These are phyloP conservation scores for Aegilops bicornis DNA, from an alignment of 176 grass and related monocot species.

Conservation along the genomic window DNA sequence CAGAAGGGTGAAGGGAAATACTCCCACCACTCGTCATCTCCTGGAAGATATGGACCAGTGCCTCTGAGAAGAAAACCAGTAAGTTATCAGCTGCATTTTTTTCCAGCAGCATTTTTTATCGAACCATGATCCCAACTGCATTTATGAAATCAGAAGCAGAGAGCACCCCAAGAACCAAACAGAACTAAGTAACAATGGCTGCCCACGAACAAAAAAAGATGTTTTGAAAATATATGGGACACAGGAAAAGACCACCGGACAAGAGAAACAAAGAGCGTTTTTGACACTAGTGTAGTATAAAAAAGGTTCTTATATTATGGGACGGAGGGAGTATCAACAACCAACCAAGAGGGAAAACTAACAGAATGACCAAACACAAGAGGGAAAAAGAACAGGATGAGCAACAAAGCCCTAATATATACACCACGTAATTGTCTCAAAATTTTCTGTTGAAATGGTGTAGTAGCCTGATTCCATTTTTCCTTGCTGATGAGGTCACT, in stretches of 20 bases:
- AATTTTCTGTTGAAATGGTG: too few relatives aligned
- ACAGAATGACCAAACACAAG: too few relatives aligned
- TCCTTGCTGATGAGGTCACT: too few relatives aligned
- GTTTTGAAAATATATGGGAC: not conserved
- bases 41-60: constrained; percentile 13
- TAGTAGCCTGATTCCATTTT: too few relatives aligned
- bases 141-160: not conserved
- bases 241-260: not conserved
- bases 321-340: too few relatives aligned
- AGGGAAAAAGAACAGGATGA: too few relatives aligned
- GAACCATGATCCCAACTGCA: too few relatives aligned
- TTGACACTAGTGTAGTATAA: too few relatives aligned
- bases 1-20: constrained; percentile 53
- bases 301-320: too few relatives aligned
- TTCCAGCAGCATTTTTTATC: not conserved
- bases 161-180: constrained; percentile 15
- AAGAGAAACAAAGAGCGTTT: not conserved
- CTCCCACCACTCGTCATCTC: constrained; percentile 54
- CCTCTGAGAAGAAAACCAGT: not conserved
- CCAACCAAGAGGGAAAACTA: too few relatives aligned
- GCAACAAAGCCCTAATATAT: too few relatives aligned
- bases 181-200: not conserved
- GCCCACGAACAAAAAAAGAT: not conserved
- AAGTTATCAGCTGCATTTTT: not conserved
- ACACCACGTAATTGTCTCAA: too few relatives aligned